phyloP scores from a whole-genome alignment of 805 yeast genomes.

The Ogataea trehaloabstinens region DNA sequence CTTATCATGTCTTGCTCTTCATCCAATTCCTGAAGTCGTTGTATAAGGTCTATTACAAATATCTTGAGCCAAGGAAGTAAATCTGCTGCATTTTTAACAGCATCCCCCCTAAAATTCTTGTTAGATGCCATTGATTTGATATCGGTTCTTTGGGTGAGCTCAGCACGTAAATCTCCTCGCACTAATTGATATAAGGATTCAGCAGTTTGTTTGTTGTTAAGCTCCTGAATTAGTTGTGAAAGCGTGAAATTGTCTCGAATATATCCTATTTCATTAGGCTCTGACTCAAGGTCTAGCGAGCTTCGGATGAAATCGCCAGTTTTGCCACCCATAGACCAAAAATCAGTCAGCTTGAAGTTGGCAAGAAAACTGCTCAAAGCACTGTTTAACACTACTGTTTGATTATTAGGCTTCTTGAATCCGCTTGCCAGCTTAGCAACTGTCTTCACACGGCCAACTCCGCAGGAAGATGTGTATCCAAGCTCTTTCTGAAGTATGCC shows the following conservation, averaged over 20 bases:
- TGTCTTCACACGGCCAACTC: conserved; percentile 72
- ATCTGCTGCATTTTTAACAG: conserved; percentile 53
- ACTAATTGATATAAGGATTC: conserved; percentile 56
- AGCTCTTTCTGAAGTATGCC: conserved; percentile 48
- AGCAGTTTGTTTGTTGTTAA: conserved; percentile 48
- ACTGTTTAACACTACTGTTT: conserved; percentile 63
- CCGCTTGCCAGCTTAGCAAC: conserved; percentile 88
- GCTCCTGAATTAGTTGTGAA: conserved; percentile 32
- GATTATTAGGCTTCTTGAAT: conserved; percentile 79
- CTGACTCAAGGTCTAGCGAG: conserved; percentile 49
- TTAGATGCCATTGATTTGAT: conserved; percentile 87
- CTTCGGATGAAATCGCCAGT: conserved; percentile 59
- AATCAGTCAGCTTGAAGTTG: conserved; percentile 63
- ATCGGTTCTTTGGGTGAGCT: conserved; percentile 55
- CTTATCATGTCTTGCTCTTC: conserved; percentile 51
- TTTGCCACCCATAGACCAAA: conserved; percentile 92
- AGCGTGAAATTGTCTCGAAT: conserved; percentile 50
- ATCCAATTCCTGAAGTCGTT: conserved; percentile 68
- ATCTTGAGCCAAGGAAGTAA: conserved; percentile 78
- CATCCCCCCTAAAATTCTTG: conserved; percentile 66
- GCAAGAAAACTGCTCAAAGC: conserved; percentile 53
- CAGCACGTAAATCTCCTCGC: conserved; percentile 58
- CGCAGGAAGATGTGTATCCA: conserved; percentile 88
- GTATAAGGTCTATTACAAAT: conserved; percentile 73
- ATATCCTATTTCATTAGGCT: conserved; percentile 36